These are phyloP conservation scores for Suillus ampliporus DNA, from an alignment of 768 basidiomycete genomes.

Conservation along the genomic window DNA sequence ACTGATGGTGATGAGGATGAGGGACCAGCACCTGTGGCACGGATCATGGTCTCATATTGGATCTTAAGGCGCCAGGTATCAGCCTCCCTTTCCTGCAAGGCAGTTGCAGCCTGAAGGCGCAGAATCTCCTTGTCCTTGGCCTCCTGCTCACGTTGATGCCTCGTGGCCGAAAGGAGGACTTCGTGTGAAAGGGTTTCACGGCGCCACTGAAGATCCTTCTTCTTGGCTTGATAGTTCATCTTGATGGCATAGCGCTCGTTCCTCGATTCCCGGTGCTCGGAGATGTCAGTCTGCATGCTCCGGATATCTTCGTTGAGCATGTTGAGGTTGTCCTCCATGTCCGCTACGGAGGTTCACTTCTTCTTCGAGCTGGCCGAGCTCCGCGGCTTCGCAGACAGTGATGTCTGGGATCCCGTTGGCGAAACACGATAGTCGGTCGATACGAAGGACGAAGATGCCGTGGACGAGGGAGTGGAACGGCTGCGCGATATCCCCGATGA, in stretches of 20 bases:
- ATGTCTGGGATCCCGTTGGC: background rate
- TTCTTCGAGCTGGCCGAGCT: background rate
- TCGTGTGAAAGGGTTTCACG: background rate
- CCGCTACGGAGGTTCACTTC: background rate
- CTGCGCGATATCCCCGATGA: background rate
- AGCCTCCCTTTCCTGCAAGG: background rate
- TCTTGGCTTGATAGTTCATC: background rate
- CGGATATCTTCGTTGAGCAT: background rate
- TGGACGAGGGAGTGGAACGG: background rate
- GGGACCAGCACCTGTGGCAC: background rate
- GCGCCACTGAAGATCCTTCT: background rate
- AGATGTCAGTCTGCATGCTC: background rate
- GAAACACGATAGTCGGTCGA: background rate
- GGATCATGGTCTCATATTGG: background rate
- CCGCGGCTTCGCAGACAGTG: background rate
- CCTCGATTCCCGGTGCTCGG: background rate
- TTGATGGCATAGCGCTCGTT: conserved; percentile 1
- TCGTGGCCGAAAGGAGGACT: background rate
- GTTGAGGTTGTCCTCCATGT: background rate
- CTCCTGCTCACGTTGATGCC: background rate
- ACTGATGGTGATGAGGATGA: background rate
- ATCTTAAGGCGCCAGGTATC: background rate
- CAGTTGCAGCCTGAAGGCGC: background rate
- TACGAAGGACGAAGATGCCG: background rate
- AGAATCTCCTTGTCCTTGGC: background rate